Base-by-base conservation (phyloP, 2,329 filamentous ascomycete genomes). In the Phialophora chinensis region DNA sequence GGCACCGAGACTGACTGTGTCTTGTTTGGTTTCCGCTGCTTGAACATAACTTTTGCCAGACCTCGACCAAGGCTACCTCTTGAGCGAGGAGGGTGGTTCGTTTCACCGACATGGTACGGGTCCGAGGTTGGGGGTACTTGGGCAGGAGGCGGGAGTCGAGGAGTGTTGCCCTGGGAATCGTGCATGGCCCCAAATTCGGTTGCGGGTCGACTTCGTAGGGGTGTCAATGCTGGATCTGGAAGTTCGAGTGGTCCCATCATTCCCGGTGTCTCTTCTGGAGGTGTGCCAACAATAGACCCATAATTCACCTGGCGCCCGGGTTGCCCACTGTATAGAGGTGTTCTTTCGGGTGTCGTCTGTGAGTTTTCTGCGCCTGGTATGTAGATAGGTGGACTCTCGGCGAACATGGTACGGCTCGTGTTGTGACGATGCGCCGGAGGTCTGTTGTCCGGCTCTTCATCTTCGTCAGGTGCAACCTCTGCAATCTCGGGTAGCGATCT, bases 231-330 rank as follows among this genome's bases (percentile, higher is more conserved):
- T 31, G 88, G 87, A 64, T 84, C 87, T 3, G 88, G 88, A 17
- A 91, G 81, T 71, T 86, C 82, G 23, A 90, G 80, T 0, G 82
- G 17, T 83, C 82, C 33, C 83, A 80, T 25, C 58, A 78, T 76
- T 33, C 73, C 74, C 3, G 65, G 72, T 12, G 71, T 65, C 27
- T 66, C 66, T 4, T 68, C 65, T 31, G 72, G 71, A 4, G 82
- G 83, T 31, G 85, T 85, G 7, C 83, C 82, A 10, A 88, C 77
- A 71, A 90, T 89, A 74, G 87, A 90, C 54, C 88, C 88, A 81
- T 90, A 90, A 69, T 82, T 83, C 42, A 80, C 73, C 17, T 55
- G 60, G 23, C 54, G 31, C 25, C 12, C 60, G 12, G 60, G 31
- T 12, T 58, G 56, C 52, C 55, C 60, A 35, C 63, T 38, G 49